phyloP scores from a whole-genome alignment of 2,329 filamentous ascomycete genomes.

The Pestalotiopsis sp. region DNA sequence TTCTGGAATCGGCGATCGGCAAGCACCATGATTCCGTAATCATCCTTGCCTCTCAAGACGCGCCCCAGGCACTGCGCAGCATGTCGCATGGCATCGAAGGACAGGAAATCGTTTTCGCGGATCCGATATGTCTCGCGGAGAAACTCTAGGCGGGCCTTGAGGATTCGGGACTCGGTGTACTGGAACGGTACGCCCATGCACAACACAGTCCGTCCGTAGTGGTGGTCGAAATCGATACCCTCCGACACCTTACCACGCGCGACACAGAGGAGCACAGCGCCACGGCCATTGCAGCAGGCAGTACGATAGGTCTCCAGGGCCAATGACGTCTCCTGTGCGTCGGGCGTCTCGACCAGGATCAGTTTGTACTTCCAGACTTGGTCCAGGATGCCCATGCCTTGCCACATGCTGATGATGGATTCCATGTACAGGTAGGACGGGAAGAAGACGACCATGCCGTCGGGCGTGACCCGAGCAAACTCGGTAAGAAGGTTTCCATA shows the following conservation, averaged over 20 bases:
- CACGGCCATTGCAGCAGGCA: slow-evolving; percentile 94
- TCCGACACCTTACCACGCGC: slow-evolving; percentile 96
- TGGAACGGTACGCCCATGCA: slow-evolving; percentile 98
- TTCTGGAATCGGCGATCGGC: slow-evolving; percentile 93
- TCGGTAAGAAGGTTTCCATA: slow-evolving; percentile 93
- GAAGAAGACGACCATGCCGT: slow-evolving; percentile 99
- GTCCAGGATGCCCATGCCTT: slow-evolving; percentile 96
- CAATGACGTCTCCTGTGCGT: slow-evolving; percentile 94
- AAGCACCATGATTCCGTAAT: slow-evolving; percentile 99
- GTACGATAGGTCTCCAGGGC: slow-evolving; percentile 96
- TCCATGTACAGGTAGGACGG: slow-evolving; percentile 99
- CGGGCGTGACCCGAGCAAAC: slow-evolving; percentile 93
- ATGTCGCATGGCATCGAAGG: slow-evolving; percentile 99
- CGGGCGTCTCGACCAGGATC: slow-evolving; percentile 95
- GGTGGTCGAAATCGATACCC: slow-evolving; percentile 98
- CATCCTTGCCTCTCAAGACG: slow-evolving; percentile 93
- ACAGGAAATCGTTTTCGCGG: slow-evolving; percentile 94
- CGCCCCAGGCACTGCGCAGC: slow-evolving; percentile 95
- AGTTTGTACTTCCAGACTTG: slow-evolving; percentile 99
- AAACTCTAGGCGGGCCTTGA: slow-evolving; percentile 95
- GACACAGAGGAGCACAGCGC: slow-evolving; percentile 90
- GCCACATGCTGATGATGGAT: slow-evolving; percentile 98
- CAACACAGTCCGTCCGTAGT: slow-evolving; percentile 93
- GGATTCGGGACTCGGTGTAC: slow-evolving; percentile 95
- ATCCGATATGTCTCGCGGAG: slow-evolving; percentile 97